phyloP scores from a whole-genome alignment of 352 stramenopile genomes.

The Phytophthora uliginosa region DNA sequence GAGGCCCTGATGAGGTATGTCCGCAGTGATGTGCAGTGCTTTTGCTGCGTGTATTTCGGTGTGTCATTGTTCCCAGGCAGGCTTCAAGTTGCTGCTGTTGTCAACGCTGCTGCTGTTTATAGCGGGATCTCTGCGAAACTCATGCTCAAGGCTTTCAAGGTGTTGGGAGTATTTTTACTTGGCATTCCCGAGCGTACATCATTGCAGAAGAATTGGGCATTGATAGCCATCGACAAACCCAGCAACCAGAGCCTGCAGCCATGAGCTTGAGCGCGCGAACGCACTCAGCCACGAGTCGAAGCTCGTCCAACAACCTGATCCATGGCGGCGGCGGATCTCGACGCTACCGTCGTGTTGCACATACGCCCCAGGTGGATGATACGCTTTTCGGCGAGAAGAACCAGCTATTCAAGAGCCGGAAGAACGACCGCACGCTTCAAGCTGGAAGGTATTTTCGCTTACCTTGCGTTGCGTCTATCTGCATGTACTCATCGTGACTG shows the following conservation, averaged over 20 bases:
- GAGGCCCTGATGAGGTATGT: neutral
- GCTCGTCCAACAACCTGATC: constrained; percentile 32
- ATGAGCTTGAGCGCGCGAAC: constrained; percentile 43
- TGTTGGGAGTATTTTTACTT: constrained; percentile 20
- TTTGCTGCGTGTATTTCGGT: constrained; percentile 20
- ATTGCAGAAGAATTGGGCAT: constrained; percentile 6
- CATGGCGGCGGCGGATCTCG: constrained; percentile 34
- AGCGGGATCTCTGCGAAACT: constrained; percentile 2
- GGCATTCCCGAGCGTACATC: neutral
- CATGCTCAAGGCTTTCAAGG: neutral
- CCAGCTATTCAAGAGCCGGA: constrained; percentile 50
- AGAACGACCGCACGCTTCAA: constrained; percentile 69
- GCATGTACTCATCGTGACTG: neutral
- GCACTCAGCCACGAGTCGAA: constrained; percentile 40
- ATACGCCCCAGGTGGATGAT: constrained; percentile 76
- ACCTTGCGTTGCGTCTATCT: neutral
- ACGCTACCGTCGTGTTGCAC: constrained; percentile 70
- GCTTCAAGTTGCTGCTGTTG: constrained; percentile 17
- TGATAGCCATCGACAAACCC: constrained; percentile 9
- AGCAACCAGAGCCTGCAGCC: neutral
- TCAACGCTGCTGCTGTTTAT: no score
- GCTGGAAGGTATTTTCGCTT: constrained; percentile 52
- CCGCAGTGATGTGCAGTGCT: neutral
- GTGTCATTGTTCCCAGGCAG: constrained; percentile 5
- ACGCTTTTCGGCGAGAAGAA: constrained; percentile 76